Conservation (phyloP, 495 filamentous ascomycete species). For the Penicillium bovifimosum region DNA sequence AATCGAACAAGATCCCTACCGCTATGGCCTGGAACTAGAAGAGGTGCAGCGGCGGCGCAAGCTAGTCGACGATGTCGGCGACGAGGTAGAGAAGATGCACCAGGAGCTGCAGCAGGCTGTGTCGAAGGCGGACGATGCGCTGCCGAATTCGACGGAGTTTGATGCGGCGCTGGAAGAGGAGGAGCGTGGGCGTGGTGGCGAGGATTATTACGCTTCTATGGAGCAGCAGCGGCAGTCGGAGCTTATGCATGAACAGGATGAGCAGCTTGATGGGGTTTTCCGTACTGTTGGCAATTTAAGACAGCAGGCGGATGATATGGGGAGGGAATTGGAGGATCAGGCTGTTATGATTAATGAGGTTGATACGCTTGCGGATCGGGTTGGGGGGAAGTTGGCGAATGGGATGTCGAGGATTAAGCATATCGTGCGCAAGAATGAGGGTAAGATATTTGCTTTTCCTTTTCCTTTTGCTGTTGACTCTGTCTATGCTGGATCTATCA, state of each 20-base stretch:
- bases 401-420: conserved; percentile 80
- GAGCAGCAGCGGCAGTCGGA: conserved; percentile 87
- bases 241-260: conserved; percentile 93
- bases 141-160: conserved; percentile 72
- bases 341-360: conserved; percentile 71
- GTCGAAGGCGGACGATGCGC: conserved; percentile 27
- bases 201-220: conserved; percentile 74
- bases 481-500: not conserved
- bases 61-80: conserved; percentile 83
- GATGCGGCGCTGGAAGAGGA: conserved; percentile 36
- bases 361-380: conserved; percentile 75
- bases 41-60: conserved; percentile 77
- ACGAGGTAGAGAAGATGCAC: conserved; percentile 82
- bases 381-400: conserved; percentile 76
- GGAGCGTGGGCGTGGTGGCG: conserved; percentile 34
- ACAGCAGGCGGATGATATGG: conserved; percentile 90
- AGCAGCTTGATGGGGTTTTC: conserved; percentile 87
- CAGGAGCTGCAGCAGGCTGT: conserved; percentile 65
- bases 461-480: not conserved
- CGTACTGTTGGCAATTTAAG: conserved; percentile 85
- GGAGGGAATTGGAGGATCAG: conserved; percentile 92
- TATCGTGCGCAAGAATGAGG: conserved; percentile 89
- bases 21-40: conserved; percentile 76
- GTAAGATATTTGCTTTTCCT: conserved; percentile 38
- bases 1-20: conserved; percentile 83